Conservation (phyloP, 306 rosid genomes). For the Cucurbita moschata region DNA sequence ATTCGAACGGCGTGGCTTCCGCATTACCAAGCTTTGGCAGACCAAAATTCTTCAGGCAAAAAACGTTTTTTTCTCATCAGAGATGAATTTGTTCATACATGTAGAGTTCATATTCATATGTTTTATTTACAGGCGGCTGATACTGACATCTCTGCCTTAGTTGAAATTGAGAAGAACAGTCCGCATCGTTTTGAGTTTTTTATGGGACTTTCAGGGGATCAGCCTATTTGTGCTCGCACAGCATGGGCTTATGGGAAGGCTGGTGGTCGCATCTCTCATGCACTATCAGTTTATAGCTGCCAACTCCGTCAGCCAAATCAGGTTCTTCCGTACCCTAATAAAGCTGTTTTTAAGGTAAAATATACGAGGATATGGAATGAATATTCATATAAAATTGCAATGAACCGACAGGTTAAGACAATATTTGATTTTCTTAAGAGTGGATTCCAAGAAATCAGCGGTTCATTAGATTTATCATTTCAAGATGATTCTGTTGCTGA, state of each 20-base stretch:
- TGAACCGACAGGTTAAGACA: slow-evolving; percentile 63
- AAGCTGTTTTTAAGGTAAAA: slow-evolving; percentile 10
- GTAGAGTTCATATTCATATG: slow-evolving; percentile 15
- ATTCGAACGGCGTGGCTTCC: slow-evolving; percentile 93
- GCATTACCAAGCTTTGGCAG: slow-evolving; percentile 83
- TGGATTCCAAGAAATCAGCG: slow-evolving; percentile 89
- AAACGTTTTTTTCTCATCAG: slow-evolving; percentile 18
- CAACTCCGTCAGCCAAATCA: slow-evolving; percentile 92
- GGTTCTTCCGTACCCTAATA: slow-evolving; percentile 36
- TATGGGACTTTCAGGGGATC: slow-evolving; percentile 98
- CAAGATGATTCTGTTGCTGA: slow-evolving; percentile 94
- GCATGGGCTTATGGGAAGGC: slow-evolving; percentile 93
- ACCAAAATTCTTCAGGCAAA: slow-evolving; percentile 91
- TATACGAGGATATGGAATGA: slow-evolving; percentile 1
- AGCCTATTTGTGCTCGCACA: slow-evolving; percentile 89
- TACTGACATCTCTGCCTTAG: slow-evolving; percentile 88
- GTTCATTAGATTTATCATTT: slow-evolving; percentile 84
- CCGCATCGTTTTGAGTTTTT: slow-evolving; percentile 99
- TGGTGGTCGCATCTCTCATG: slow-evolving; percentile 87
- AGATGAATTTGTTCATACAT: slow-evolving; percentile 5
- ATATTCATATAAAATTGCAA: slow-evolving; percentile 11
- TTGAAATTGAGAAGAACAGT: slow-evolving; percentile 94
- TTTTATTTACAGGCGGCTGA: slow-evolving; percentile 62
- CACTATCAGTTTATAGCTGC: slow-evolving; percentile 92
- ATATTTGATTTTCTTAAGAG: slow-evolving; percentile 75